Conservation (phyloP, 139 green algal genomes). For the Diplosphaera chodatii region DNA sequence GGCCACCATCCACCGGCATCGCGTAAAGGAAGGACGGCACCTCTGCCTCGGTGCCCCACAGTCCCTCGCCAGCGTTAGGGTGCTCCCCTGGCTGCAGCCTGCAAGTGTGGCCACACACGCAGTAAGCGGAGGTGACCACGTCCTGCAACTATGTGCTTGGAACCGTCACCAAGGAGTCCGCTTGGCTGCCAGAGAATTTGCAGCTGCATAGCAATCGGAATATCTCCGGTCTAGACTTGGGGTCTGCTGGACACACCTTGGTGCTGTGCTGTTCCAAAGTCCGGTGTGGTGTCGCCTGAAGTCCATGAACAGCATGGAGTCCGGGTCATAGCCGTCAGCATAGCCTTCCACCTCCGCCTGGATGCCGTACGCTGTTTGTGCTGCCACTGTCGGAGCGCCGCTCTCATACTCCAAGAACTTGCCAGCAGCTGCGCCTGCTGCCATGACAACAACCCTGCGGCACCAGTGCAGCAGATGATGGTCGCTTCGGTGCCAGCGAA, state of each 20-base stretch:
- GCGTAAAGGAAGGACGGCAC: constrained; percentile 76
- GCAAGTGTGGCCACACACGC: no score
- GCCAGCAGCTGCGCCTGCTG: constrained; percentile 72
- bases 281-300: constrained; percentile 77
- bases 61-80: constrained; percentile 53
- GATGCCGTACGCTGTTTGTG: constrained; percentile 90
- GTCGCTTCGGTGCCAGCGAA: no score
- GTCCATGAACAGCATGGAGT: constrained; percentile 84
- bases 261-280: constrained; percentile 47
- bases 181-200: no score
- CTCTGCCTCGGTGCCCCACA: constrained; percentile 61
- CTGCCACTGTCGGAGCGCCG: constrained; percentile 62
- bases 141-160: no score
- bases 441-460: constrained; percentile 70
- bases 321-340: constrained; percentile 41
- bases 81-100: constrained; percentile 37
- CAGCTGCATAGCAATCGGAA: no score
- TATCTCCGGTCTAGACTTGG: no score
- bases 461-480: no score
- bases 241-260: no score
- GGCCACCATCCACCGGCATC: constrained; percentile 54
- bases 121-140: no score
- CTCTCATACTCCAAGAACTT: constrained; percentile 81
- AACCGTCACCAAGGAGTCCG: no score
- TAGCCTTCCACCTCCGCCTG: constrained; percentile 74